phyloP scores from a whole-genome alignment of 73 alveolate species.

The Loxodes magnus region DNA sequence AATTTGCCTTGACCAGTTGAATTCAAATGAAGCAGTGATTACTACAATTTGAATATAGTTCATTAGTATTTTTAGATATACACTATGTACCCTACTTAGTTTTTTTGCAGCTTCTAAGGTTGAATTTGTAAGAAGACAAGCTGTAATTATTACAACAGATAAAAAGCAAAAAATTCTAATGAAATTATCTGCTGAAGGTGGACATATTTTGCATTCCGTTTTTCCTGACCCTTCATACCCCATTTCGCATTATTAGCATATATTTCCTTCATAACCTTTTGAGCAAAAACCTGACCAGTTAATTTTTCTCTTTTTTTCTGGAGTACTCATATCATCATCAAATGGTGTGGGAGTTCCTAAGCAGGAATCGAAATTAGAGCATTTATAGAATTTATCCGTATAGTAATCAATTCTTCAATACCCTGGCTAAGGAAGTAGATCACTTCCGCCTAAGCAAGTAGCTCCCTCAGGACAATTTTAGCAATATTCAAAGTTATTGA shows the following conservation, averaged over 20 bases:
- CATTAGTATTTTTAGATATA: conserved; percentile 28
- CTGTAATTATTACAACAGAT: neutral
- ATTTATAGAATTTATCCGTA: conserved; percentile 10
- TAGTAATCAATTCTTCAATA: conserved; percentile 23
- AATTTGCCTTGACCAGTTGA: conserved; percentile 38
- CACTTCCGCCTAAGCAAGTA: conserved; percentile 2
- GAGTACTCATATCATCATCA: too few species aligned
- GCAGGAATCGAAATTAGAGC: conserved; percentile 24
- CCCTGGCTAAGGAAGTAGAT: conserved; percentile 6
- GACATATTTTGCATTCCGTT: conserved; percentile 35
- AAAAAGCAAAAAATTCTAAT: conserved; percentile 4
- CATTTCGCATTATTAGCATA: conserved; percentile 33
- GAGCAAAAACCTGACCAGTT: conserved; percentile 25
- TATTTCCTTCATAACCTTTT: conserved; percentile 35
- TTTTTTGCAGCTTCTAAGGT: conserved; percentile 27
- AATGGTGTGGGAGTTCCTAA: too few species aligned
- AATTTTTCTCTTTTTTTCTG: neutral
- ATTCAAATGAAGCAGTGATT: conserved; percentile 21
- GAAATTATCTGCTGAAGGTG: conserved; percentile 11
- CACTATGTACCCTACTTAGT: conserved; percentile 13
- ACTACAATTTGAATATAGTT: conserved; percentile 28
- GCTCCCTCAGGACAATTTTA: conserved; percentile 12
- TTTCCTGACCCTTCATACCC: conserved; percentile 25
- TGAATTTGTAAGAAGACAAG: conserved; percentile 13
- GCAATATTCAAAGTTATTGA: conserved; percentile 11